Conservation (phyloP, 345 rosid species). For the thale cress (Arabidopsis thaliana) region DNA sequence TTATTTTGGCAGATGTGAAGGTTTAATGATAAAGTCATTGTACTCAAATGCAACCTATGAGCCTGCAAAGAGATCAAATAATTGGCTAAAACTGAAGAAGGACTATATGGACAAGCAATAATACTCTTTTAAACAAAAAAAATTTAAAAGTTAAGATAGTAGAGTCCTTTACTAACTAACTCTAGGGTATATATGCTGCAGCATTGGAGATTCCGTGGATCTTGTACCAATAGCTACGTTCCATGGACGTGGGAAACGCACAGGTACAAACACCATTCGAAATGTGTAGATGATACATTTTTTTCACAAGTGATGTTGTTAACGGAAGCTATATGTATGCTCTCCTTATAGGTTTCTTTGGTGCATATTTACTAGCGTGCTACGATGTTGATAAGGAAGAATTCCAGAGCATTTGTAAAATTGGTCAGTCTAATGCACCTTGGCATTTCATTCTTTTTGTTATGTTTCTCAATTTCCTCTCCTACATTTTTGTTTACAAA, state of each 20-base stretch:
- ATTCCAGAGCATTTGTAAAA: slow-evolving; percentile 87
- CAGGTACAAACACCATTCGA: slow-evolving; percentile 52
- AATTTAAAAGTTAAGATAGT: neutral
- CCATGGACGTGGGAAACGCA: slow-evolving; percentile 93
- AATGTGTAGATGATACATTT: neutral
- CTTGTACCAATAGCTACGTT: slow-evolving; percentile 92
- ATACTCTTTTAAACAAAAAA: slow-evolving; percentile 11
- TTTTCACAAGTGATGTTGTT: slow-evolving; percentile 14
- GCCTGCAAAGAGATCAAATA: slow-evolving; percentile 86
- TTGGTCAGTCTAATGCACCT: slow-evolving; percentile 56
- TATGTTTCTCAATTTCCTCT: neutral
- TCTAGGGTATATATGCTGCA: slow-evolving; percentile 51
- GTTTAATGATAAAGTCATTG: slow-evolving; percentile 87
- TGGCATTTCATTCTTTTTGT: slow-evolving; percentile 1
- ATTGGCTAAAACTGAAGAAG: slow-evolving; percentile 94
- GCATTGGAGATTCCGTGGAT: slow-evolving; percentile 90
- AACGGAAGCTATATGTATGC: slow-evolving; percentile 25
- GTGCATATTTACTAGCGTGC: slow-evolving; percentile 91
- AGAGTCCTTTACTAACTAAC: slow-evolving; percentile 20
- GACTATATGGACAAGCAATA: slow-evolving; percentile 89
- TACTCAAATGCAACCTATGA: slow-evolving; percentile 87
- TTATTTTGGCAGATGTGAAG: slow-evolving; percentile 78
- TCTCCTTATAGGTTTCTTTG: slow-evolving; percentile 70
- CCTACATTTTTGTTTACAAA: neutral
- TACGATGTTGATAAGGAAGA: slow-evolving; percentile 76